Conservation (phyloP, 129 eudicot species). For the Saussurea involucrata region DNA sequence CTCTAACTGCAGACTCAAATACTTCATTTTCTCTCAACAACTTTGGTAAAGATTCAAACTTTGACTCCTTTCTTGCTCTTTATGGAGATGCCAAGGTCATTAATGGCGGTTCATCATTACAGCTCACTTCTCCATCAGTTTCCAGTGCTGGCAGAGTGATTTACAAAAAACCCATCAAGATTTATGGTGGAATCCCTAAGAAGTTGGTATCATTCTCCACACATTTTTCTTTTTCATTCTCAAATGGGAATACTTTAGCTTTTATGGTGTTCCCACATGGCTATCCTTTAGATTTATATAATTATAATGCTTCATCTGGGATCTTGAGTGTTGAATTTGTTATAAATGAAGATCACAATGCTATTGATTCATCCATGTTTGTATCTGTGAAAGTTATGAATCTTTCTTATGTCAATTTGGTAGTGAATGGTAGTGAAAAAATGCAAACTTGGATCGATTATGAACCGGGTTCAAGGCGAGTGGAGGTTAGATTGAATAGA, state of each 20-base stretch:
- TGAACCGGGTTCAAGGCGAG: slow-evolving; percentile 53
- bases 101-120: slow-evolving; percentile 37
- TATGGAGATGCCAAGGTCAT: slow-evolving; percentile 63
- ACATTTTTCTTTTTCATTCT: slow-evolving; percentile 48
- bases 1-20: slow-evolving; percentile 37
- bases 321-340: slow-evolving; percentile 62
- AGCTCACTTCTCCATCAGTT: slow-evolving; percentile 42
- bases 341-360: slow-evolving; percentile 50
- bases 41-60: slow-evolving; percentile 39
- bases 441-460: slow-evolving; percentile 90
- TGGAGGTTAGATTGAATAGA: slow-evolving; percentile 62
- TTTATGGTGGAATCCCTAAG: slow-evolving; percentile 41
- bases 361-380: slow-evolving; percentile 39
- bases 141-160: slow-evolving; percentile 57
- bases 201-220: slow-evolving; percentile 60
- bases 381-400: slow-evolving; percentile 54
- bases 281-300: slow-evolving; percentile 39
- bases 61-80: slow-evolving; percentile 47
- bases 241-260: slow-evolving; percentile 54
- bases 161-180: slow-evolving; percentile 55
- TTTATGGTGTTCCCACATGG: slow-evolving; percentile 61
- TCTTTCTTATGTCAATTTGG: slow-evolving; percentile 47
- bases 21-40: slow-evolving; percentile 46
- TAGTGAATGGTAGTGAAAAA: slow-evolving; percentile 45
- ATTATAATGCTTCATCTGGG: slow-evolving; percentile 50